Evolutionary conservation across 2,329 filamentous ascomycete species (phyloP).

Genomic region (Eurotiales sp.): DNA sequence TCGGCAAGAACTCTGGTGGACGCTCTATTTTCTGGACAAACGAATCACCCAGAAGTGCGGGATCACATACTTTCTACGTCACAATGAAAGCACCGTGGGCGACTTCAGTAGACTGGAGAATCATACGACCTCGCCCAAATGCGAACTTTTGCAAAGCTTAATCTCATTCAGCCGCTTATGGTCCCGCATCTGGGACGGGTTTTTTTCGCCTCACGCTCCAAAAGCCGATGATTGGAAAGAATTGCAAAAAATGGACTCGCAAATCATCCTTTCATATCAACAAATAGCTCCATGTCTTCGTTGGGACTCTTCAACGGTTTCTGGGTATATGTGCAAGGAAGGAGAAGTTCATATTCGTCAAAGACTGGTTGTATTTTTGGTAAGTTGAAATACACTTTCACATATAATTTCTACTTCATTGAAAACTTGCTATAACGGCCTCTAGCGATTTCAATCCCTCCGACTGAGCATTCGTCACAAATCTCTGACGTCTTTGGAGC

Average conservation of each 20-base stretch:
- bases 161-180: background rate
- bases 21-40: background rate
- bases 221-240: background rate
- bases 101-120: no score
- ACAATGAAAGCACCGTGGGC: background rate
- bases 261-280: background rate
- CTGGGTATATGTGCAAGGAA: background rate
- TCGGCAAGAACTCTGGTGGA: background rate
- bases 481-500: background rate
- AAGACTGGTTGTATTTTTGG: background rate
- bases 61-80: background rate
- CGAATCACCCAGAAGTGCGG: background rate
- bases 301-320: background rate
- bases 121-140: background rate
- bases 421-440: no score
- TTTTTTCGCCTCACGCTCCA: background rate
- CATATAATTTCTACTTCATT: no score
- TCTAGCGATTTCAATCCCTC: background rate
- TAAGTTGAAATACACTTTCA: no score
- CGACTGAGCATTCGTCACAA: background rate
- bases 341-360: no score
- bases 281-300: background rate
- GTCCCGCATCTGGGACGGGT: background rate
- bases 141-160: background rate
- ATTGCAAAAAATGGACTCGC: background rate